phyloP scores from a whole-genome alignment of 2,329 filamentous ascomycete species.

The Biscogniauxia marginata region DNA sequence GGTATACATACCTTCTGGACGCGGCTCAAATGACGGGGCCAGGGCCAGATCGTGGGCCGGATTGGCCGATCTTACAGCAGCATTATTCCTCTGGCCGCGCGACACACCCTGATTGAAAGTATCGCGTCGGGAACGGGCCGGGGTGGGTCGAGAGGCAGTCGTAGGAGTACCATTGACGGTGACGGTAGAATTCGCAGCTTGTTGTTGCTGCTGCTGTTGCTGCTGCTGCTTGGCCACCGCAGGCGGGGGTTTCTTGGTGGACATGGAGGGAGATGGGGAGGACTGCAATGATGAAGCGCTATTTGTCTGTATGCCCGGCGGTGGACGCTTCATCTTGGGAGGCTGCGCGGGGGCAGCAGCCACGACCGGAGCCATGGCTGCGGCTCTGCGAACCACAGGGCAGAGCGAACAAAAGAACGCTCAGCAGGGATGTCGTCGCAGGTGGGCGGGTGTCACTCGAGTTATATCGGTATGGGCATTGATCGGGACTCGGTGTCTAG shows the following conservation, averaged over 20 bases:
- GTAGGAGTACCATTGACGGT: slow-evolving; percentile 43
- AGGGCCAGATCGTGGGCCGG: slow-evolving; percentile 42
- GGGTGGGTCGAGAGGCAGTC: slow-evolving; percentile 49
- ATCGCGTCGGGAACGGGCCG: slow-evolving; percentile 57
- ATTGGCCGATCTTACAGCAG: slow-evolving; percentile 49
- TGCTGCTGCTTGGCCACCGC: slow-evolving; percentile 44
- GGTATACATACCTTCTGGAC: slow-evolving; percentile 49
- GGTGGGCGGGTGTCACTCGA: slow-evolving; percentile 2
- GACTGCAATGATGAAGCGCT: slow-evolving; percentile 56
- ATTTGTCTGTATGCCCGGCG: slow-evolving; percentile 65
- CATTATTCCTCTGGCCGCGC: slow-evolving; percentile 51
- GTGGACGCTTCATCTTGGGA: slow-evolving; percentile 67
- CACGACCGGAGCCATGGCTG: slow-evolving; percentile 55
- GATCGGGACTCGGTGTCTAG: not conserved
- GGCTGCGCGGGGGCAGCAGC: slow-evolving; percentile 37
- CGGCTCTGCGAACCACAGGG: slow-evolving; percentile 15
- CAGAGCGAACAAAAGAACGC: not conserved
- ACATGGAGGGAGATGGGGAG: slow-evolving; percentile 58
- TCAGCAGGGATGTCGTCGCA: slow-evolving; percentile 4
- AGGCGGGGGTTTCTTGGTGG: slow-evolving; percentile 53
- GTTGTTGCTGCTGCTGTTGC: slow-evolving; percentile 2
- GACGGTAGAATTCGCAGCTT: slow-evolving; percentile 40
- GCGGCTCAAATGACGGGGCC: slow-evolving; percentile 42
- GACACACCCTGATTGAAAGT: slow-evolving; percentile 43
- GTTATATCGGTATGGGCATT: slow-evolving; percentile 10